Percentiles rank a stretch among this genome's conserved stretches.
phyloP scores from a whole-genome alignment of 164 flowering plant species.

The Macadamia integrifolia region DNA sequence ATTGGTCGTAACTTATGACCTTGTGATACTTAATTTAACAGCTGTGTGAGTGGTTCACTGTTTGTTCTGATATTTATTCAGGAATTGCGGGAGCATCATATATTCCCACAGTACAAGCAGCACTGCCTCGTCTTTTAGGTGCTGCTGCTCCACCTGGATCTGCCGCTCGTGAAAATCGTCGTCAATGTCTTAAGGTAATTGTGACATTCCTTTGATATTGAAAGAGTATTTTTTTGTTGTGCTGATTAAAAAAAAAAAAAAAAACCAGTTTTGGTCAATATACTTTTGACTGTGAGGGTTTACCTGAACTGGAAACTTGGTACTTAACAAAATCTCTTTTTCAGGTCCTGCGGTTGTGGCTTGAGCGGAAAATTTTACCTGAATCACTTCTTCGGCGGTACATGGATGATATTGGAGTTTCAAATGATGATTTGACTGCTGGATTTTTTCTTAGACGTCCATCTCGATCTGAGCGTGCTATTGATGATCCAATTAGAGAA shows the following conservation, averaged over 20 bases:
- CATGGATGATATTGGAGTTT: slow-evolving; percentile 81
- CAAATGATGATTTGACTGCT: slow-evolving; percentile 58
- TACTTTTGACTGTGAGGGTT: neutral
- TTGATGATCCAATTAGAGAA: slow-evolving; percentile 97
- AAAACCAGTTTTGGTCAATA: neutral
- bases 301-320: neutral
- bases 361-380: slow-evolving; percentile 91
- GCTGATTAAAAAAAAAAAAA: no score
- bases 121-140: slow-evolving; percentile 86
- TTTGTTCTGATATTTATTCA: slow-evolving; percentile 19
- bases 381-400: slow-evolving; percentile 67
- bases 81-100: slow-evolving; percentile 98
- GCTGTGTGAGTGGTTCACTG: no score
- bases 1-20: no score
- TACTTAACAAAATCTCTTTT: neutral
- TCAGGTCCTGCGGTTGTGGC: slow-evolving; percentile 93
- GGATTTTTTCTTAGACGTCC: slow-evolving; percentile 68
- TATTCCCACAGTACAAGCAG: slow-evolving; percentile 85
- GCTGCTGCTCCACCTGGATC: slow-evolving; percentile 93
- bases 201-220: no score
- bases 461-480: slow-evolving; percentile 81
- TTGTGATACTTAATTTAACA: no score
- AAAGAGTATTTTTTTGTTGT: no score
- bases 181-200: slow-evolving; percentile 87
- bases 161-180: slow-evolving; percentile 92